Evolutionary conservation across 768 basidiomycete species (phyloP).

Genomic region (Cantharellus cinnabarinus): DNA sequence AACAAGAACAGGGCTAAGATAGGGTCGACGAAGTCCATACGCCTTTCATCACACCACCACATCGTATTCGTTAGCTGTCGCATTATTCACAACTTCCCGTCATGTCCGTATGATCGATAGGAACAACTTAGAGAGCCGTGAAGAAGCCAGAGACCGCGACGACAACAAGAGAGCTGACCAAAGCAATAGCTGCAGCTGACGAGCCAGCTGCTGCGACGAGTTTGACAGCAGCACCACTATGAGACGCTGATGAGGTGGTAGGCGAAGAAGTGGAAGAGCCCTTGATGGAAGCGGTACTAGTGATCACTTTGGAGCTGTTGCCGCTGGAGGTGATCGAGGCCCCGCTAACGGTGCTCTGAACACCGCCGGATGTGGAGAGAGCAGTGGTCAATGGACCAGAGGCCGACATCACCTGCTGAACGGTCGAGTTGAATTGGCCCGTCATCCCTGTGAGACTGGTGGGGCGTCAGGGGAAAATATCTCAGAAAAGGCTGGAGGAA

Average conservation of each 20-base stretch:
- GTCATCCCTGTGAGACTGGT: slow-evolving; percentile 15
- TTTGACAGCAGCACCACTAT: neutral
- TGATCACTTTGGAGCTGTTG: neutral
- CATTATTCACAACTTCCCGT: too few relatives aligned
- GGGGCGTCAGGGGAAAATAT: neutral
- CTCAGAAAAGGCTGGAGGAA: neutral
- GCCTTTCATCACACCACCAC: too few relatives aligned
- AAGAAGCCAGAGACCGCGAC: too few relatives aligned
- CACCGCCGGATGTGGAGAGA: slow-evolving; percentile 3
- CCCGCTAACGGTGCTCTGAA: neutral
- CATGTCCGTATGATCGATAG: too few relatives aligned
- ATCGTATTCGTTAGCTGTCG: too few relatives aligned
- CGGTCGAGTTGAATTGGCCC: slow-evolving; percentile 16
- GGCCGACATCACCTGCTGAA: slow-evolving; percentile 8
- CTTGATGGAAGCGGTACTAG: neutral
- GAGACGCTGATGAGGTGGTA: neutral
- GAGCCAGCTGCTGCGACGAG: too few relatives aligned
- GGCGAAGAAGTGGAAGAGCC: neutral
- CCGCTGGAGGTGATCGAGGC: neutral
- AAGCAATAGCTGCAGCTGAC: too few relatives aligned
- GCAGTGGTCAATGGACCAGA: slow-evolving; percentile 2
- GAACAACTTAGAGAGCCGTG: too few relatives aligned
- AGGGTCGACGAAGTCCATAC: too few relatives aligned
- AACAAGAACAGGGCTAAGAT: too few relatives aligned
- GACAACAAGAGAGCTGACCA: too few relatives aligned